These are phyloP conservation scores for Protomyces inouyei DNA, from an alignment of 1,139 yeast species.

Conservation along the genomic window DNA sequence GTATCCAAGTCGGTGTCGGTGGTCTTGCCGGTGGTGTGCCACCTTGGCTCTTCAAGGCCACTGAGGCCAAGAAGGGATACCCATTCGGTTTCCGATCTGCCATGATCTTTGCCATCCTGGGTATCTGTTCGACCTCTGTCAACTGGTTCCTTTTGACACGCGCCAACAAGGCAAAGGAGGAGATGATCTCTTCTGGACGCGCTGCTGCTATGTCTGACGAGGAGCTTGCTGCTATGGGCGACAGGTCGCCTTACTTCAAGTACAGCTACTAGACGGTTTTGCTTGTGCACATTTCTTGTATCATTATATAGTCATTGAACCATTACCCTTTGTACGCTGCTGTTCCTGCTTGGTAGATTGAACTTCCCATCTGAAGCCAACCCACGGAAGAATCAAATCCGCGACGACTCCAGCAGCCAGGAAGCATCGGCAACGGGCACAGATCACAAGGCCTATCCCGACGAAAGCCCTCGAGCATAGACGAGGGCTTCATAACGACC, in stretches of 20 bases:
- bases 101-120: constrained; percentile 46
- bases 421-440: too few species aligned
- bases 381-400: too few species aligned
- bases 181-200: constrained; percentile 5
- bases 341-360: background rate
- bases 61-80: constrained; percentile 50
- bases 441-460: too few species aligned
- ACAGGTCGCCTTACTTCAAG: constrained; percentile 24
- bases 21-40: constrained; percentile 5
- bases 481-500: background rate
- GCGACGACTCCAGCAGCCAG: too few species aligned
- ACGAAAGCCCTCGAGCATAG: too few species aligned
- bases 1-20: constrained; percentile 36
- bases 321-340: background rate
- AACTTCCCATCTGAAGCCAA: too few species aligned
- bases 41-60: constrained; percentile 38
- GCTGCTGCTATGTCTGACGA: constrained; percentile 7
- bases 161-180: constrained; percentile 39
- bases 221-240: constrained; percentile 24
- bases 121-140: constrained; percentile 38
- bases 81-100: constrained; percentile 49
- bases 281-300: background rate
- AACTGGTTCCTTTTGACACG: constrained; percentile 39
- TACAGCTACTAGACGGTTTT: background rate
- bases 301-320: background rate